phyloP scores from a whole-genome alignment of 441 rosid species.

The Caryocar brasiliense region DNA sequence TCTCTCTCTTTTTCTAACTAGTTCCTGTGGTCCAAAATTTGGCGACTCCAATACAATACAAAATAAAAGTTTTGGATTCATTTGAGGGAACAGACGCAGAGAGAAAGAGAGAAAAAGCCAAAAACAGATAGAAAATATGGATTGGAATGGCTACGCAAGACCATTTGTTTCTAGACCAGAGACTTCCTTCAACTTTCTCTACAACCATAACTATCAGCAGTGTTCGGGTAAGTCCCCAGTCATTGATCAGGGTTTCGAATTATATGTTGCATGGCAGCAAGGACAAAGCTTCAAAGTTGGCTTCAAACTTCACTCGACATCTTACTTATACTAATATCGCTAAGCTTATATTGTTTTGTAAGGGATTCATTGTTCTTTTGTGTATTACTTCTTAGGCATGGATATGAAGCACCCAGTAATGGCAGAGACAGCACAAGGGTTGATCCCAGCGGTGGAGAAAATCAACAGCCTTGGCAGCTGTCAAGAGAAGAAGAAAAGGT shows the following conservation, averaged over 20 bases:
- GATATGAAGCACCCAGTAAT: slow-evolving; percentile 34
- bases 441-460: slow-evolving; percentile 27
- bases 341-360: no score
- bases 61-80: not conserved
- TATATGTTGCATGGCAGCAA: no score
- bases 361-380: not conserved
- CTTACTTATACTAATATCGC: no score
- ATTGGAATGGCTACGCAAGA: slow-evolving; percentile 42
- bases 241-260: no score
- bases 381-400: slow-evolving; percentile 19
- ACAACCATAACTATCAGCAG: slow-evolving; percentile 37
- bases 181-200: slow-evolving; percentile 43
- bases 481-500: slow-evolving; percentile 63
- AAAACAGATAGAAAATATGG: slow-evolving; percentile 26
- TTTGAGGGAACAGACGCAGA: slow-evolving; percentile 1
- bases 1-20: not conserved
- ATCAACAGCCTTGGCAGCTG: slow-evolving; percentile 12
- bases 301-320: no score
- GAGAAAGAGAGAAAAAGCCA: not conserved
- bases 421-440: slow-evolving; percentile 22
- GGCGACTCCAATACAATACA: not conserved
- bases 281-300: no score
- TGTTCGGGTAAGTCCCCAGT: slow-evolving; percentile 34
- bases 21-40: slow-evolving; percentile 15
- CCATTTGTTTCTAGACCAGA: slow-evolving; percentile 34